Percentiles rank a stretch among this genome's conserved stretches.
These are phyloP conservation scores for Populus ilicifolia DNA, from an alignment of 345 rosid genomes.

Conservation along the genomic window DNA sequence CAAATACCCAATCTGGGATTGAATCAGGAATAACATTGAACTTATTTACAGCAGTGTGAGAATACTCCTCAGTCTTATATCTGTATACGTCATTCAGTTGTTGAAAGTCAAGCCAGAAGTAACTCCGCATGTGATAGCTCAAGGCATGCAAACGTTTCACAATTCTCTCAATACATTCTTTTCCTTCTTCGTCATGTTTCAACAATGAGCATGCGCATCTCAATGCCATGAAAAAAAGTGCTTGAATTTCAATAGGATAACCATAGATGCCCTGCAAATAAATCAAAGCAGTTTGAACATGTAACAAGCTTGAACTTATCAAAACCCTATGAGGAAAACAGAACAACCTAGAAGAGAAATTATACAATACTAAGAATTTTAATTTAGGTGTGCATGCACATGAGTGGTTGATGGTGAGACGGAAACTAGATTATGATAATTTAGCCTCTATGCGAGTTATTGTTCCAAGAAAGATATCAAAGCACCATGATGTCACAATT, in stretches of 20 bases:
- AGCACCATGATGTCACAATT: not conserved
- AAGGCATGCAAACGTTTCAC: constrained; percentile 33
- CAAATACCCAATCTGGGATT: constrained; percentile 37
- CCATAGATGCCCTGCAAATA: constrained; percentile 69
- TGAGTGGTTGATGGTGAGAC: not conserved
- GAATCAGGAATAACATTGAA: constrained; percentile 39
- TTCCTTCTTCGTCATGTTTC: constrained; percentile 49
- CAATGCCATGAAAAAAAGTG: constrained; percentile 79
- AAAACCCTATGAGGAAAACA: not conserved
- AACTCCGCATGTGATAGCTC: constrained; percentile 32
- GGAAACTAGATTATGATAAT: not conserved
- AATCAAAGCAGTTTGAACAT: constrained; percentile 1
- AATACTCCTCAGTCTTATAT: constrained; percentile 38
- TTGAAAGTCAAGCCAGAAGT: constrained; percentile 35
- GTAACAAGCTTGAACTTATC: not conserved
- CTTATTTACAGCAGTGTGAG: constrained; percentile 39
- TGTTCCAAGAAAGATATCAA: not conserved
- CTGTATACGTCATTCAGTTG: constrained; percentile 37
- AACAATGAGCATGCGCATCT: constrained; percentile 55
- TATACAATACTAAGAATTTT: not conserved
- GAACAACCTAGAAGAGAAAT: not conserved
- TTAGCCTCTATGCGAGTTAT: not conserved
- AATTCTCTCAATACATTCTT: constrained; percentile 31
- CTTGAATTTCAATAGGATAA: constrained; percentile 80
- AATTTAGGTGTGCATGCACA: not conserved